Base-by-base conservation (phyloP, 2,329 filamentous ascomycete genomes). In the Monilinia aucupariae region DNA sequence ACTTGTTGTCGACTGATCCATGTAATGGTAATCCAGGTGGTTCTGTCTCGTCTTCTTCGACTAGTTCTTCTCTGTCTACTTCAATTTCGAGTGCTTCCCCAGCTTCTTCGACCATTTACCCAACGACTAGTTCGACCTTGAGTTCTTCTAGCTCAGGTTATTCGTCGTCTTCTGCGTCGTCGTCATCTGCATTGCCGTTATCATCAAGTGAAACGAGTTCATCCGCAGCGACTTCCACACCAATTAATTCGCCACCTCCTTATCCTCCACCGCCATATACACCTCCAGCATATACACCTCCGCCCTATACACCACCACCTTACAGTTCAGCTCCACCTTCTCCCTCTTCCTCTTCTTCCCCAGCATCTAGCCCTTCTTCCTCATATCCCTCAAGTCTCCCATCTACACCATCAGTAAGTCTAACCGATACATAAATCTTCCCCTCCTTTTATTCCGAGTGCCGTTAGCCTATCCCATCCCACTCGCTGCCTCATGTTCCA, bases 1-100 rank as follows among this genome's bases (percentile, higher is more conserved):
- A 82, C 61, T 74, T 84, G 39, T 72, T 78, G 70, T 82, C 79
- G 60, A 74, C 78, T 15, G 75, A 83, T 73, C 81, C 81, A 48
- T 84, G 81, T 69, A 51, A 59, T 32, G 64, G 63, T 51, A 62
- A 59, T 34, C 41, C 54, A 54, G 59, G 59, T 30, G 22, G n/a
- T 17, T 12, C 41, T 22, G 15, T 30, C 27, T 61, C 49, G 6
- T 59, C 52, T 53, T 65, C 71, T 64, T 64, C 64, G 2, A 22
- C 25, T 2, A 45, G 25, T 17, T 32, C 39, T 45, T 22, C n/a
- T 47, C 58, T 62, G 10, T 52, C 48, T n/a, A 43, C 34, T 37
- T 60, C 59, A 2, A 56, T 45, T 10, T 15, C 50, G 41, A 58
- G 39, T 45, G 39, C 61, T 43, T 66, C 61, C 7, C 20, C 53